Conservation (phyloP, 2,329 filamentous ascomycete genomes). For the Penicillium sp. region DNA sequence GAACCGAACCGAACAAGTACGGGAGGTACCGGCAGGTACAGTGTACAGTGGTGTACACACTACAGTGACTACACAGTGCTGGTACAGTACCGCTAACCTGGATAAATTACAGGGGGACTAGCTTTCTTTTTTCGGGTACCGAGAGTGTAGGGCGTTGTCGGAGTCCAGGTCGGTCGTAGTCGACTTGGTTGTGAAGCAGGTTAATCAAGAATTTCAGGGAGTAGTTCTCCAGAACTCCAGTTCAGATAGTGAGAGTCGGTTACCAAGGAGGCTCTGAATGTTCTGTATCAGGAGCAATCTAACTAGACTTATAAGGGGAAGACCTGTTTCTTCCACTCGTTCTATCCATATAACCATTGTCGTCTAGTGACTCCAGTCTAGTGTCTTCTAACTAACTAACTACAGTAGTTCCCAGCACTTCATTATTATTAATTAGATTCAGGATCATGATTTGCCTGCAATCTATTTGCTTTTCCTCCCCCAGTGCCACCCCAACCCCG, state of each 20-base stretch:
- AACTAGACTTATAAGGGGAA: neutral
- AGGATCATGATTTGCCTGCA: neutral
- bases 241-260: neutral
- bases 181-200: neutral
- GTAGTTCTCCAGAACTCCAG: neutral
- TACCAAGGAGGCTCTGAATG: neutral
- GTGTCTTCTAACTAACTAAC: neutral
- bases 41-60: neutral
- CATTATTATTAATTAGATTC: neutral
- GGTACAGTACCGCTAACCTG: neutral
- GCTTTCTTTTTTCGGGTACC: slow-evolving; percentile 1
- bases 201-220: neutral
- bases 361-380: neutral
- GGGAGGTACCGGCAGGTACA: neutral
- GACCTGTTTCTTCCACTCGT: neutral
- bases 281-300: neutral
- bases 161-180: neutral
- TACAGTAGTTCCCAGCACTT: neutral
- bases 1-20: neutral
- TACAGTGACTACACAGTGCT: neutral
- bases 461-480: neutral
- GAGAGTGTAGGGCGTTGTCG: neutral
- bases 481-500: neutral
- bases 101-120: slow-evolving; percentile 26
- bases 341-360: neutral